Base-by-base conservation (phyloP, 2,329 filamentous ascomycete genomes). In the Pseudopyrenochaeta lycopersici region DNA sequence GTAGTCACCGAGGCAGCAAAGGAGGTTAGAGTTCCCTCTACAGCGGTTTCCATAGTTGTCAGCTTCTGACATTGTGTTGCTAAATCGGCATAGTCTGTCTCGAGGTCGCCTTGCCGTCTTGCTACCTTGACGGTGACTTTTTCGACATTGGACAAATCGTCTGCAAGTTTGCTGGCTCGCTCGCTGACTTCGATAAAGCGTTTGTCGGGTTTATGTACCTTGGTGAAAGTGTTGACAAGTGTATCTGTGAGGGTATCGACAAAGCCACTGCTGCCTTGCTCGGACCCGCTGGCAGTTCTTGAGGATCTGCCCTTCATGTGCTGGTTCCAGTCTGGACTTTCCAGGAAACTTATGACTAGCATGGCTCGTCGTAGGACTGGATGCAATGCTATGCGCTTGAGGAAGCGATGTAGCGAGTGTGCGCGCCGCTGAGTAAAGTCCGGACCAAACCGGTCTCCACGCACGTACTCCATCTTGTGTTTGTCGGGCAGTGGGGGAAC, bases 401-500 rank as follows among this genome's bases (percentile, higher is more conserved):
- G 84, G 74, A 99, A 99, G 46, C 95, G 90, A 77, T 96, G 89
- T 46, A 99, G 84, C 3, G 93, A 97, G 81, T 93, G 90, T 45
- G 92, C 92, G 64, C 95, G 88, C 30, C 95, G 88, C 40, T 87
- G 83, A 30, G 92, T 99, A 75, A 99, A 99, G 78, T 98, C 95
- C 44, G 89, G 79, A 7, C 93, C 92, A 77, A 99, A 99, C 59
- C 95, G 90, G 80, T 98, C 94, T 65, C 95, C 95, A 31, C 93
- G 90, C 46, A 98, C 95, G 73, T 98, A 98, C 72, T 97, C 92
- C 91, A 99, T 97, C 78, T 96, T 96, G 82, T 98, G 94, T 83
- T 98, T 99, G 79, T 98, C 95, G 47, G 95, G 95, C 48, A 99
- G 83, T 41, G 95, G 95, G 27, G 95, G 95, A 3, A 99, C 91